A percentile compares a stretch with the other conserved stretches of the same genome.
phyloP scores from a whole-genome alignment of 2,329 filamentous ascomycete genomes.

The Seiridium unicorne region DNA sequence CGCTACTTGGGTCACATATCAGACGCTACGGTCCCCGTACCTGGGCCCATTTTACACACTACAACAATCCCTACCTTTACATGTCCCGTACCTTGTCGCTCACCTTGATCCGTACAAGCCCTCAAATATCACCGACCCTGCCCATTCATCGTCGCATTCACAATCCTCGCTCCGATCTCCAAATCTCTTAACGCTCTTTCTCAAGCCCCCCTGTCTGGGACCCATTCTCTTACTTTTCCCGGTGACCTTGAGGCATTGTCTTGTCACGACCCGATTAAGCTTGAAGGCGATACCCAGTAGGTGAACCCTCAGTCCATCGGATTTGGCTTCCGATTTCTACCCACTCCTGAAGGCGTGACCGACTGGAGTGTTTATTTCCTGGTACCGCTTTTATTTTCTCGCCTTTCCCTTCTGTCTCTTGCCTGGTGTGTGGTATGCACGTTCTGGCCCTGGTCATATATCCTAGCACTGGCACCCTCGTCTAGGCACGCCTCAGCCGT shows the following conservation, averaged over 20 bases:
- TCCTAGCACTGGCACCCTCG: slow-evolving; percentile 23
- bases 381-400: slow-evolving; percentile 26
- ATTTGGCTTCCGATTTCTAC: slow-evolving; percentile 34
- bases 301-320: slow-evolving; percentile 35
- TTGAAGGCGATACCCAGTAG: slow-evolving; percentile 30
- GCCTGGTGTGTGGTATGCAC: slow-evolving; percentile 17
- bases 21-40: slow-evolving; percentile 22
- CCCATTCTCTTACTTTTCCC: slow-evolving; percentile 18
- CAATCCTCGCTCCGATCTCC: slow-evolving; percentile 27
- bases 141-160: slow-evolving; percentile 25
- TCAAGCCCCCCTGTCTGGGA: slow-evolving; percentile 21
- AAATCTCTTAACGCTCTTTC: slow-evolving; percentile 24
- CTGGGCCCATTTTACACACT: slow-evolving; percentile 18
- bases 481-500: slow-evolving; percentile 29
- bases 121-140: slow-evolving; percentile 31
- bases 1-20: slow-evolving; percentile 13
- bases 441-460: slow-evolving; percentile 27
- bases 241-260: slow-evolving; percentile 16
- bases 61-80: slow-evolving; percentile 25
- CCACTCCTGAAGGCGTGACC: slow-evolving; percentile 27
- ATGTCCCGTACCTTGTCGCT: slow-evolving; percentile 24
- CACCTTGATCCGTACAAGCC: slow-evolving; percentile 20
- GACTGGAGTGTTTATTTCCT: slow-evolving; percentile 27
- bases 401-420: slow-evolving; percentile 18
- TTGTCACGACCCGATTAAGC: slow-evolving; percentile 25